phyloP scores from a whole-genome alignment of 2,329 filamentous ascomycete genomes.

The Lachnellula arida region DNA sequence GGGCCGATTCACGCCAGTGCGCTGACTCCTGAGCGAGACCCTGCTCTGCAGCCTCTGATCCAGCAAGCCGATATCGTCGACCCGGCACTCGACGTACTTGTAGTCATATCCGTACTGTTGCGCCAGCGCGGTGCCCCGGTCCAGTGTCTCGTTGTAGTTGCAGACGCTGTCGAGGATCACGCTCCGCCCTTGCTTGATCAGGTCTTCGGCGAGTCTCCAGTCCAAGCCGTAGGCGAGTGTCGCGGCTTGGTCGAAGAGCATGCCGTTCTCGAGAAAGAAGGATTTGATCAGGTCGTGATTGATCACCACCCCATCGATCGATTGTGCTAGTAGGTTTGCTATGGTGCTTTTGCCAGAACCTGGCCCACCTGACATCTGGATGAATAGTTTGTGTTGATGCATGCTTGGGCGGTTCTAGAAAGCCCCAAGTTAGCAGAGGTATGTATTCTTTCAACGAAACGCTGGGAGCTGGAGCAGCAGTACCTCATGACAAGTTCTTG shows the following conservation, averaged over 20 bases:
- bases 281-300: constrained; percentile 36
- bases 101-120: constrained; percentile 21
- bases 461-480: too few relatives aligned
- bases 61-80: constrained; percentile 30
- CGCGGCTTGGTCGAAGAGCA: constrained; percentile 31
- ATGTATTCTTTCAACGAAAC: too few relatives aligned
- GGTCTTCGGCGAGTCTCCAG: constrained; percentile 34
- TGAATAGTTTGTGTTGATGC: constrained; percentile 13
- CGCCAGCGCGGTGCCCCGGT: constrained; percentile 30
- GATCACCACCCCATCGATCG: constrained; percentile 32
- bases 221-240: constrained; percentile 34
- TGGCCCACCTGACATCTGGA: constrained; percentile 38
- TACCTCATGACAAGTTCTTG: too few relatives aligned
- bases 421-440: too few relatives aligned
- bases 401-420: too few relatives aligned
- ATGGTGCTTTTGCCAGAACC: constrained; percentile 38
- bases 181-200: constrained; percentile 32
- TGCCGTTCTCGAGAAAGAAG: constrained; percentile 28
- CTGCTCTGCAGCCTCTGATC: constrained; percentile 28
- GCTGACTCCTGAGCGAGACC: constrained; percentile 30
- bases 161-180: constrained; percentile 38
- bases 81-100: constrained; percentile 34
- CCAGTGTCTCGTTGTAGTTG: constrained; percentile 33
- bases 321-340: constrained; percentile 27
- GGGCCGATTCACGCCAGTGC: constrained; percentile 25